Evolutionary conservation across 2,329 filamentous ascomycete genomes (phyloP).

Genomic region (Coniochaeta ligniaria): DNA sequence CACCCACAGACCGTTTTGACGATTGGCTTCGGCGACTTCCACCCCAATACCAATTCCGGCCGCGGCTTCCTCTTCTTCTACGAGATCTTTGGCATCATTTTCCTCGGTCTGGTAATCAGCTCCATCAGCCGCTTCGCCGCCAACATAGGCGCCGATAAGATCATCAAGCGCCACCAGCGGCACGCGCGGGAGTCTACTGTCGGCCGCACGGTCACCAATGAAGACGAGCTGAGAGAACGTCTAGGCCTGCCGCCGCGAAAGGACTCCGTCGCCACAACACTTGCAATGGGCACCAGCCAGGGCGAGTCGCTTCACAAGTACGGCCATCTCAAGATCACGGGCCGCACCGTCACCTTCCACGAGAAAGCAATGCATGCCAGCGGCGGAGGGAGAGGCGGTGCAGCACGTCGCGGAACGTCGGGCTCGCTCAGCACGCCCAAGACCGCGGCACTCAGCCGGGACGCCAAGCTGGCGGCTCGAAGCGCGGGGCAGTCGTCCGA

Average conservation of each 20-base stretch:
- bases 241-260: conserved; percentile 23
- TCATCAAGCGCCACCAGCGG: conserved; percentile 53
- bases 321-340: conserved; percentile 24
- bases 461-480: conserved; percentile 23
- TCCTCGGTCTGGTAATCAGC: conserved; percentile 74
- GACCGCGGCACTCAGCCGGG: not conserved
- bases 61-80: conserved; percentile 75
- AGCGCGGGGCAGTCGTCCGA: conserved; percentile 16
- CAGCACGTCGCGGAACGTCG: conserved; percentile 7
- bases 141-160: conserved; percentile 48
- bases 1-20: conserved; percentile 47
- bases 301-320: conserved; percentile 15
- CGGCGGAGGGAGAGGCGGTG: conserved; percentile 18
- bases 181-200: conserved; percentile 28
- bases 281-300: conserved; percentile 4
- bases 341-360: conserved; percentile 24
- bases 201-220: conserved; percentile 42
- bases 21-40: conserved; percentile 54
- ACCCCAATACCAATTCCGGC: conserved; percentile 43
- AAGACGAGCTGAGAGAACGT: conserved; percentile 36
- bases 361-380: conserved; percentile 11
- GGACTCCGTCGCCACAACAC: conserved; percentile 5
- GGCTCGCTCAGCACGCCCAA: not conserved
- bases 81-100: conserved; percentile 75
- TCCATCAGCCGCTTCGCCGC: conserved; percentile 64